phyloP scores from a whole-genome alignment of 2,329 filamentous ascomycete genomes.

The Xylaria polymorpha region DNA sequence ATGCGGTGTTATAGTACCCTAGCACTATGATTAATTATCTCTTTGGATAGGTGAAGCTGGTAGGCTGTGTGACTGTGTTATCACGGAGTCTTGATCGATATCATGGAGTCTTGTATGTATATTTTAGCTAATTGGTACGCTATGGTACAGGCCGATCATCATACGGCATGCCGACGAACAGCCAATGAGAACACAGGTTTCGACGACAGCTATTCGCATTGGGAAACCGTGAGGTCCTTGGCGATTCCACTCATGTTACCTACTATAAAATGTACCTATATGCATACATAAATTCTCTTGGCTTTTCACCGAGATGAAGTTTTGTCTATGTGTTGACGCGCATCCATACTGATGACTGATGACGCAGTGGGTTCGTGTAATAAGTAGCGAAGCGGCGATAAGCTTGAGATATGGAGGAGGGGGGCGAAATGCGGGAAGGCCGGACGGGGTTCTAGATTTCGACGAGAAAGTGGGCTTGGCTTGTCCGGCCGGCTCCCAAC shows the following conservation, averaged over 20 bases:
- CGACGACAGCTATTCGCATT: conserved; percentile 22
- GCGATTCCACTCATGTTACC: conserved; percentile 13
- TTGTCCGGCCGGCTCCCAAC: background rate
- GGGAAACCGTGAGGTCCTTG: conserved; percentile 19
- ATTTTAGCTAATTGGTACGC: conserved; percentile 18
- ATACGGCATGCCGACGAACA: background rate
- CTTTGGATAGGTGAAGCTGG: no score
- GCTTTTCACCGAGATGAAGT: background rate
- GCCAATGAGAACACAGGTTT: conserved; percentile 23
- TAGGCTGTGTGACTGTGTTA: no score
- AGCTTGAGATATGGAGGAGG: conserved; percentile 1
- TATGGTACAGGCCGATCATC: background rate
- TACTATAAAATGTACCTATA: background rate
- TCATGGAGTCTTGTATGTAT: background rate
- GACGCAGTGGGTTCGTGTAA: conserved; percentile 13
- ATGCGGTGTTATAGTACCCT: no score
- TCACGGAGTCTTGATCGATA: no score
- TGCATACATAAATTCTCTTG: background rate
- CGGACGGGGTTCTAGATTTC: conserved; percentile 21
- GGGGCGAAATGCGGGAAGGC: conserved; percentile 3
- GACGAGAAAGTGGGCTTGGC: conserved; percentile 8
- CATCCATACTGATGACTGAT: background rate
- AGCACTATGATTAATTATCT: no score
- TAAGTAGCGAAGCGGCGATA: conserved; percentile 5
- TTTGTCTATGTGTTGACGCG: background rate